Evolutionary conservation across 805 yeast species (phyloP).

Genomic region (Candida silvicultrix): DNA sequence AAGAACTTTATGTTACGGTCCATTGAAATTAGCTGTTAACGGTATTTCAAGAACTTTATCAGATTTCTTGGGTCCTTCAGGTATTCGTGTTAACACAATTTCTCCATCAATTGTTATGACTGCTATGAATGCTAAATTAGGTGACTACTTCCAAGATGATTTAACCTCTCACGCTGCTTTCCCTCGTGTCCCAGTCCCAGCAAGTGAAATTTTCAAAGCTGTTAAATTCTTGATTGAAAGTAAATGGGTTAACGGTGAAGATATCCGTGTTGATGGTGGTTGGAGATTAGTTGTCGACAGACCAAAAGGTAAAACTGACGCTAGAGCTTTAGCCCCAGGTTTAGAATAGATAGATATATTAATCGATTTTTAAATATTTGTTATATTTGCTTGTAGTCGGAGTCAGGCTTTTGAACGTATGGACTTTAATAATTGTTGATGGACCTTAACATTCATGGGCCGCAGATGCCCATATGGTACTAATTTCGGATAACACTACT

Average conservation of each 20-base stretch:
- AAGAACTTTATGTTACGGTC: neutral
- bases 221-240: neutral
- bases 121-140: neutral
- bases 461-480: no score
- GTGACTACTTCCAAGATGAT: neutral
- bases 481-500: no score
- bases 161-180: neutral
- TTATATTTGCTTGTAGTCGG: no score
- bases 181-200: neutral
- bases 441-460: no score
- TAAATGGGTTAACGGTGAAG: neutral
- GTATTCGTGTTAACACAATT: neutral
- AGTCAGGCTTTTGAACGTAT: no score
- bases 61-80: neutral
- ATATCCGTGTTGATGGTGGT: conserved; percentile 1
- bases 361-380: no score
- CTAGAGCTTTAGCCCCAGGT: conserved; percentile 27
- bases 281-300: conserved; percentile 27
- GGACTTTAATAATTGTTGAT: no score
- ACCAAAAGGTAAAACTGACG: conserved; percentile 26
- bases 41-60: neutral
- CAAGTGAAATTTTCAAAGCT: neutral
- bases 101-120: neutral
- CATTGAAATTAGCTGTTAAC: neutral
- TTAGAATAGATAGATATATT: conserved; percentile 22